Evolutionary conservation across 768 basidiomycete species (phyloP).

Genomic region (Leccinum boreale): DNA sequence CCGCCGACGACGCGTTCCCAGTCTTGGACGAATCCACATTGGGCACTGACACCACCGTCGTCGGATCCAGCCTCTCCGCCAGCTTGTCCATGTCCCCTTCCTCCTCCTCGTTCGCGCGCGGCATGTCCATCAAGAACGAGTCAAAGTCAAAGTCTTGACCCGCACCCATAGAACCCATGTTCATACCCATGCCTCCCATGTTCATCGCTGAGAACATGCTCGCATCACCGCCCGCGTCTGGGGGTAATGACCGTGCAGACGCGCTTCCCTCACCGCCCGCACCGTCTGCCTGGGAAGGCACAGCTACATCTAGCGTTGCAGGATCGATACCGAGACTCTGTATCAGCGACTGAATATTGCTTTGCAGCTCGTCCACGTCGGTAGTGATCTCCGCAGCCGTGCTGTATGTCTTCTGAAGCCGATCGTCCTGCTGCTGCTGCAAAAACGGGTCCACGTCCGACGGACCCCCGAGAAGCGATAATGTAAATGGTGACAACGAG

Average conservation of each 20-base stretch:
- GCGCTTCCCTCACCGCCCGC: slow-evolving; percentile 9
- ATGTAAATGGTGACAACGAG: slow-evolving; percentile 23
- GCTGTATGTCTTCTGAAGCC: slow-evolving; percentile 56
- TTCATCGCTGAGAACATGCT: slow-evolving; percentile 19
- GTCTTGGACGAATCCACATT: slow-evolving; percentile 28
- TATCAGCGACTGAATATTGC: slow-evolving; percentile 68
- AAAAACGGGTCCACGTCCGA: slow-evolving; percentile 32
- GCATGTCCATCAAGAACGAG: slow-evolving; percentile 39
- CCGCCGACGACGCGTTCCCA: slow-evolving; percentile 27
- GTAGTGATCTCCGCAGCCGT: slow-evolving; percentile 62
- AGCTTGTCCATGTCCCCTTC: slow-evolving; percentile 33
- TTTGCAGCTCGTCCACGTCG: slow-evolving; percentile 69
- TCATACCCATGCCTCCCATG: not conserved
- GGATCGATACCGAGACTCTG: slow-evolving; percentile 68
- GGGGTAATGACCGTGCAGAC: not conserved
- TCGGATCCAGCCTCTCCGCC: slow-evolving; percentile 32
- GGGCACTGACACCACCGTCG: slow-evolving; percentile 29
- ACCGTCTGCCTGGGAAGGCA: slow-evolving; percentile 5
- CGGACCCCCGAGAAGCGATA: slow-evolving; percentile 22
- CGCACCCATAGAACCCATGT: not conserved
- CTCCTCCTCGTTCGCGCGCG: slow-evolving; percentile 28
- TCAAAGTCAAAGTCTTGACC: slow-evolving; percentile 38
- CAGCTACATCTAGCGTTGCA: slow-evolving; percentile 14
- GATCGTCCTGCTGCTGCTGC: slow-evolving; percentile 37
- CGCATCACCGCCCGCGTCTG: slow-evolving; percentile 2